These are phyloP conservation scores for Simplicillium sp. DNA, from an alignment of 2,329 filamentous ascomycete species.

Conservation along the genomic window DNA sequence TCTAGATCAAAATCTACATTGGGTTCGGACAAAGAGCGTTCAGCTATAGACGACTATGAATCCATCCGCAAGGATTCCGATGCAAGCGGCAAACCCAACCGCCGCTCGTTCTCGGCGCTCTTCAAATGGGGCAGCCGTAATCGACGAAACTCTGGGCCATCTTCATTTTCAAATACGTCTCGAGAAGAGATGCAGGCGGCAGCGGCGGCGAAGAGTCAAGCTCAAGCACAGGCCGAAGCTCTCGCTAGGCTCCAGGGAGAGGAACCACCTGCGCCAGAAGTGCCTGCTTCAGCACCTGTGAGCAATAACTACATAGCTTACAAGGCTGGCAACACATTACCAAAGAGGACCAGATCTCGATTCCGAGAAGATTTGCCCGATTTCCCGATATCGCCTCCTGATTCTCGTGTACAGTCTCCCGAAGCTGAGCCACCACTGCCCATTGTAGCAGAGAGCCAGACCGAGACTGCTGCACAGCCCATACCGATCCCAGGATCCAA, in stretches of 20 bases:
- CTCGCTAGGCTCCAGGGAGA: conserved; percentile 24
- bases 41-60: conserved; percentile 35
- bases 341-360: conserved; percentile 76
- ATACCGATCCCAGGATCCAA: conserved; percentile 18
- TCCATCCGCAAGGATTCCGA: conserved; percentile 45
- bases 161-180: conserved; percentile 88
- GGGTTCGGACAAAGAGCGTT: conserved; percentile 28
- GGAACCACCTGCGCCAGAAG: conserved; percentile 28
- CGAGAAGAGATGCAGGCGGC: conserved; percentile 66
- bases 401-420: conserved; percentile 71
- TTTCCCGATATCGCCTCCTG: conserved; percentile 73
- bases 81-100: conserved; percentile 32
- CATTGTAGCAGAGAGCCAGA: conserved; percentile 16
- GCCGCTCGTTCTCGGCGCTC: conserved; percentile 59
- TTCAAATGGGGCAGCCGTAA: conserved; percentile 60
- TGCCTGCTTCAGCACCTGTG: conserved; percentile 1
- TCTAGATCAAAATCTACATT: conserved; percentile 41
- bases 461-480: conserved; percentile 12
- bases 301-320: conserved; percentile 16
- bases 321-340: conserved; percentile 35
- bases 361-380: conserved; percentile 91
- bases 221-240: conserved; percentile 17
- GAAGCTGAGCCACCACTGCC: conserved; percentile 44
- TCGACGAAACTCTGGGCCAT: conserved; percentile 47
- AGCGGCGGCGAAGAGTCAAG: conserved; percentile 12